phyloP scores from a whole-genome alignment of 352 stramenopile species.

The Pythium rishiriense region DNA sequence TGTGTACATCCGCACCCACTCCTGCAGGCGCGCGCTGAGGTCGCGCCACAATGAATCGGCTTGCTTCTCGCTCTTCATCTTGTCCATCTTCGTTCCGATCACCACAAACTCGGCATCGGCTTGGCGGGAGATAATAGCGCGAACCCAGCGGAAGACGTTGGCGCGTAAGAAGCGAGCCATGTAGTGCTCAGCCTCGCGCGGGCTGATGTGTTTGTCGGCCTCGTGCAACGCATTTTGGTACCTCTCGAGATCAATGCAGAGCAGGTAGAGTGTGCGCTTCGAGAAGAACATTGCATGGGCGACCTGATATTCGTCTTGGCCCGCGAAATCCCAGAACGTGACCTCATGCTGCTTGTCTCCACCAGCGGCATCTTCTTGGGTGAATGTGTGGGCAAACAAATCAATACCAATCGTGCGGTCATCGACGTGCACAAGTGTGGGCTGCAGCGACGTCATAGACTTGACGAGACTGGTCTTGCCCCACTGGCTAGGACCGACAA shows the following conservation, averaged over 20 bases:
- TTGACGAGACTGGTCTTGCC: conserved; percentile 42
- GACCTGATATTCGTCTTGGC: conserved; percentile 19
- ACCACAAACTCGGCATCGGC: conserved; percentile 29
- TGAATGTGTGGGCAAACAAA: conserved; percentile 30
- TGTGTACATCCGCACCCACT: conserved; percentile 12
- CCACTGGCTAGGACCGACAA: conserved; percentile 35
- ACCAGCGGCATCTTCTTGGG: not conserved
- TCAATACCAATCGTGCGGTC: conserved; percentile 37
- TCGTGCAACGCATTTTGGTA: not conserved
- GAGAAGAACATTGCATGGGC: conserved; percentile 27
- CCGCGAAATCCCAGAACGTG: conserved; percentile 27
- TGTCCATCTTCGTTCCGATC: conserved; percentile 28
- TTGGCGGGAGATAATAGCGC: conserved; percentile 16
- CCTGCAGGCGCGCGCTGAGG: conserved; percentile 3
- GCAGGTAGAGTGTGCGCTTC: conserved; percentile 22
- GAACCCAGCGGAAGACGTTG: conserved; percentile 26
- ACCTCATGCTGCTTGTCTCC: conserved; percentile 13
- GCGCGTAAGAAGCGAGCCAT: conserved; percentile 18
- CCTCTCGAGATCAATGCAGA: conserved; percentile 20
- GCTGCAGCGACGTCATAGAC: conserved; percentile 21
- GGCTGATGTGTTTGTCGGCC: not conserved
- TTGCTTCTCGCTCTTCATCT: conserved; percentile 12
- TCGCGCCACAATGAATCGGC: conserved; percentile 6
- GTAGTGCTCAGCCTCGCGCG: conserved; percentile 7
- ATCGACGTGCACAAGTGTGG: conserved; percentile 17